These are phyloP conservation scores for Pleurotus giganteus DNA, from an alignment of 768 basidiomycete genomes.

Conservation along the genomic window DNA sequence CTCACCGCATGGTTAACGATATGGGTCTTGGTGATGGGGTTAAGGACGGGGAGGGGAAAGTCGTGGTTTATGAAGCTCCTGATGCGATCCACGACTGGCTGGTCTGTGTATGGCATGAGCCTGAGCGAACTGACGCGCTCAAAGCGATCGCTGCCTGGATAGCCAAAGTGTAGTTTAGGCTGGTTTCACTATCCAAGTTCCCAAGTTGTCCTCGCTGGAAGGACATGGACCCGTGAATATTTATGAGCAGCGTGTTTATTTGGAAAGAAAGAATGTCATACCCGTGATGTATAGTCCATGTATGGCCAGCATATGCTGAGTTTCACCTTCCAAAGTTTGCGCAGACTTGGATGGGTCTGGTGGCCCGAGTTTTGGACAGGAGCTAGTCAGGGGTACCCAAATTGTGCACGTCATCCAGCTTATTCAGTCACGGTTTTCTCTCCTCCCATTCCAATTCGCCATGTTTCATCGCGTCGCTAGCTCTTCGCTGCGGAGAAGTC, in stretches of 20 bases:
- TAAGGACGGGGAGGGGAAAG: slow-evolving; percentile 35
- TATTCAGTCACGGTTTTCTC: slow-evolving; percentile 10
- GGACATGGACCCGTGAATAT: not conserved
- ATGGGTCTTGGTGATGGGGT: slow-evolving; percentile 44
- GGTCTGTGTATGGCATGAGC: slow-evolving; percentile 47
- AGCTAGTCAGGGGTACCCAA: not conserved
- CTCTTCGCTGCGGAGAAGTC: slow-evolving; percentile 48
- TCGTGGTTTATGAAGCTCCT: slow-evolving; percentile 46
- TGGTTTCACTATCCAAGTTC: not conserved
- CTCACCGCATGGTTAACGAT: slow-evolving; percentile 48
- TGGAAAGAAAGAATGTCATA: no score
- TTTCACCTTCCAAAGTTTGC: no score
- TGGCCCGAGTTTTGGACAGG: no score
- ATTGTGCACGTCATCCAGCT: slow-evolving; percentile 16
- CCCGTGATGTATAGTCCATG: no score
- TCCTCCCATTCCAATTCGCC: slow-evolving; percentile 8
- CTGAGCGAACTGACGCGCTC: slow-evolving; percentile 47
- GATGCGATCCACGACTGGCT: slow-evolving; percentile 58
- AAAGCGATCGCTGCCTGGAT: slow-evolving; percentile 52
- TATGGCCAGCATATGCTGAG: no score
- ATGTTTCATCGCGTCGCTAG: slow-evolving; percentile 59
- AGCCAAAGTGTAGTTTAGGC: not conserved
- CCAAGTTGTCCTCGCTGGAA: not conserved
- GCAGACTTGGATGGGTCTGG: no score
- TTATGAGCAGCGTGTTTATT: no score